Evolutionary conservation across 1,139 yeast species (phyloP).

Genomic region (Kurtzmaniella natalensis): DNA sequence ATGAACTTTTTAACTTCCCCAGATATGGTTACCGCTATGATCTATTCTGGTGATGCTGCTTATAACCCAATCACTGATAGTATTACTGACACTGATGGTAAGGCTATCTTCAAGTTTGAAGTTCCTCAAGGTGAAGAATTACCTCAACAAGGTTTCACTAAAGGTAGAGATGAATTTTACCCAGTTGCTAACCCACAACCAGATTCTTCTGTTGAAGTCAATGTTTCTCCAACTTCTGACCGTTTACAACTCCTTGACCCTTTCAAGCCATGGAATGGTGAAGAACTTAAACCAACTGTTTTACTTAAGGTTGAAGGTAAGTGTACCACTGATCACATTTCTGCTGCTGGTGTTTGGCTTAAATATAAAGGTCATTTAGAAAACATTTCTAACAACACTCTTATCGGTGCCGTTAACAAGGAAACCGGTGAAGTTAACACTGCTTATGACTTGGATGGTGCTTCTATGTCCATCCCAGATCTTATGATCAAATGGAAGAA

Average conservation of each 20-base stretch:
- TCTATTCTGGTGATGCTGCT: conserved; percentile 83
- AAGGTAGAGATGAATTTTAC: conserved; percentile 79
- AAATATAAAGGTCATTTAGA: conserved; percentile 97
- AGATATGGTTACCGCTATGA: conserved; percentile 94
- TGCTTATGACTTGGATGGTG: conserved; percentile 85
- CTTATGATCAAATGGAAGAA: conserved; percentile 93
- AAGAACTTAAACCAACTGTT: conserved; percentile 73
- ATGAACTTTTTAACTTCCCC: conserved; percentile 97
- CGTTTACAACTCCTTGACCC: conserved; percentile 83
- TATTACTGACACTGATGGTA: conserved; percentile 61
- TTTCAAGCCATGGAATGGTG: conserved; percentile 77
- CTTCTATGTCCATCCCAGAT: conserved; percentile 81
- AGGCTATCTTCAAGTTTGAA: conserved; percentile 64
- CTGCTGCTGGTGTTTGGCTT: conserved; percentile 99
- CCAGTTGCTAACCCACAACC: conserved; percentile 81
- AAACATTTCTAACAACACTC: conserved; percentile 89
- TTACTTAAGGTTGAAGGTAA: conserved; percentile 92
- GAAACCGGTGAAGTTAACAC: conserved; percentile 95
- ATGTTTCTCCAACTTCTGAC: conserved; percentile 71
- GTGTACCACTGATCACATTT: conserved; percentile 97
- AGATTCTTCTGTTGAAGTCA: conserved; percentile 61
- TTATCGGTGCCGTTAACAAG: conserved; percentile 94
- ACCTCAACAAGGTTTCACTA: conserved; percentile 74
- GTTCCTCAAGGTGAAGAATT: conserved; percentile 84
- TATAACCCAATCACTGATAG: conserved; percentile 86